These are phyloP conservation scores for Erodium texanum DNA, from an alignment of 441 rosid species.

Conservation along the genomic window DNA sequence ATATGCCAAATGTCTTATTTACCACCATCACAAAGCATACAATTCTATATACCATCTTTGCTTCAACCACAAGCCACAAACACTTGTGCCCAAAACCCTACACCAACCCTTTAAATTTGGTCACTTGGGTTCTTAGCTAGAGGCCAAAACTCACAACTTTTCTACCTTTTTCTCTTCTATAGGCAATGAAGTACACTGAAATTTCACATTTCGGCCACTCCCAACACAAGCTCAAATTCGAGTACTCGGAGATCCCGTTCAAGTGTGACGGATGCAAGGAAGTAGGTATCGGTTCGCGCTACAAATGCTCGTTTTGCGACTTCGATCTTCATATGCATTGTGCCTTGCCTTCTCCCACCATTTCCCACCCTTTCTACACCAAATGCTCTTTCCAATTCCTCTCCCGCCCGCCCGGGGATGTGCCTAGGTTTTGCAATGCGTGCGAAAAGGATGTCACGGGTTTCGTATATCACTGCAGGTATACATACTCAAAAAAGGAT, in stretches of 20 bases:
- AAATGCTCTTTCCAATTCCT: conserved; percentile 77
- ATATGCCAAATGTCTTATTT: conserved; percentile 36
- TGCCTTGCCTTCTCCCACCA: conserved; percentile 43
- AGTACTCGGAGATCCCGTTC: conserved; percentile 64
- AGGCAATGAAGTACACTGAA: conserved; percentile 51
- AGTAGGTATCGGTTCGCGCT: conserved; percentile 76
- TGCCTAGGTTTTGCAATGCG: conserved; percentile 65
- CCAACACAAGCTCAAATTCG: conserved; percentile 53
- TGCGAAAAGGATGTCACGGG: conserved; percentile 67
- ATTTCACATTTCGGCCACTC: conserved; percentile 76
- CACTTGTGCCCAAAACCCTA: neutral
- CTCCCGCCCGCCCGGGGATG: conserved; percentile 53
- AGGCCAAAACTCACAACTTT: neutral
- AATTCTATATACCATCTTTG: conserved; percentile 21
- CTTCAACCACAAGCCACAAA: conserved; percentile 38
- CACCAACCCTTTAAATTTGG: conserved; percentile 11
- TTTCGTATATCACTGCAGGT: conserved; percentile 66
- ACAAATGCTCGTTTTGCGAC: conserved; percentile 54
- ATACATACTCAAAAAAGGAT: no score
- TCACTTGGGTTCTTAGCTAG: neutral
- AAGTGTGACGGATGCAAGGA: conserved; percentile 94
- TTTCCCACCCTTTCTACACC: conserved; percentile 69
- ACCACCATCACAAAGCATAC: conserved; percentile 29
- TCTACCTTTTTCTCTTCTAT: neutral
- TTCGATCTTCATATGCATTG: conserved; percentile 86